phyloP scores from a whole-genome alignment of 805 yeast species.

The Kluyveromyces nonfermentans region DNA sequence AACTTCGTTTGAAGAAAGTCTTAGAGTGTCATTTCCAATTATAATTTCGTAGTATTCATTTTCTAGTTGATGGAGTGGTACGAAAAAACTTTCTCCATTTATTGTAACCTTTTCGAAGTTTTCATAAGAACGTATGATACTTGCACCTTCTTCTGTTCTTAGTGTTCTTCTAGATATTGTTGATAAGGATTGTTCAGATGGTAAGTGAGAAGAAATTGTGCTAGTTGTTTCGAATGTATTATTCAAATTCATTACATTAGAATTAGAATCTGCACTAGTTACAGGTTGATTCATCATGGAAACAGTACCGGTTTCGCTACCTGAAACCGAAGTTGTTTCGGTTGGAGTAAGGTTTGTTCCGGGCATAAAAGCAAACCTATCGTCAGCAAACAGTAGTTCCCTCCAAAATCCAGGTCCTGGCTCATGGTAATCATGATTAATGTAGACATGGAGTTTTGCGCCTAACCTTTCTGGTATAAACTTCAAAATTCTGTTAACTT shows the following conservation, averaged over 20 bases:
- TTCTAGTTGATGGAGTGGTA: background rate
- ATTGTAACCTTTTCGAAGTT: background rate
- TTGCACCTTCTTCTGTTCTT: background rate
- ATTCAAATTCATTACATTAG: background rate
- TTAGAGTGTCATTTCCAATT: background rate
- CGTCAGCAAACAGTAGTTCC: constrained; percentile 15
- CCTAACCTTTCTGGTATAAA: constrained; percentile 10
- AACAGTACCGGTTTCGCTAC: background rate
- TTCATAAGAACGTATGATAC: constrained; percentile 1
- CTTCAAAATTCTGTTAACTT: constrained; percentile 12
- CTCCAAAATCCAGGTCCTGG: constrained; percentile 24
- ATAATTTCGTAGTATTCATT: background rate
- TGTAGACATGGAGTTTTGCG: constrained; percentile 21
- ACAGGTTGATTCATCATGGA: background rate
- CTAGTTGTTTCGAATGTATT: background rate
- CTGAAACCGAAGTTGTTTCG: background rate
- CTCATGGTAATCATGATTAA: constrained; percentile 17
- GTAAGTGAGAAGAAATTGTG: background rate
- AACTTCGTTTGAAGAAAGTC: background rate
- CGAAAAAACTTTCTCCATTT: background rate
- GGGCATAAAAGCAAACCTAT: constrained; percentile 13
- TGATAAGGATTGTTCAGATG: background rate
- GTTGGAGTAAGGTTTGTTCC: background rate
- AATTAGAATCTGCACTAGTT: background rate
- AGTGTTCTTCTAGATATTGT: background rate